These are phyloP conservation scores for Candida sanyaensis DNA, from an alignment of 1,139 yeast species.

Conservation along the genomic window DNA sequence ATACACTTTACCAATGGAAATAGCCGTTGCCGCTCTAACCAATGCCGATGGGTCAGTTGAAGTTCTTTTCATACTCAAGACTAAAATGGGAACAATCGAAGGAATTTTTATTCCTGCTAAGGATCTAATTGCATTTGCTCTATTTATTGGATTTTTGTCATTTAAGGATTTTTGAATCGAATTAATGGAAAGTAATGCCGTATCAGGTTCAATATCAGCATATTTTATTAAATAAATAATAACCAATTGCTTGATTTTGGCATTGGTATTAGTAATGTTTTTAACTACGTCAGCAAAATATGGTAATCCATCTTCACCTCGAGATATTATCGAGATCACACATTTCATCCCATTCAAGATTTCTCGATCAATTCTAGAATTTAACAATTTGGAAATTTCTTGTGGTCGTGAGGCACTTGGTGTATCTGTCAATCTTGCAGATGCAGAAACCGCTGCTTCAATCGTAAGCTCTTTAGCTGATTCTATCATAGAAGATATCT, in stretches of 20 bases:
- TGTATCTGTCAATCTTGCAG: slow-evolving; percentile 63
- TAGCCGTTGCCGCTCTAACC: slow-evolving; percentile 80
- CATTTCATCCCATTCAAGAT: slow-evolving; percentile 74
- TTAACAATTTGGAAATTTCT: slow-evolving; percentile 67
- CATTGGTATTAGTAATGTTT: slow-evolving; percentile 72
- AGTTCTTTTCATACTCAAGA: slow-evolving; percentile 71
- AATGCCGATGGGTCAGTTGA: slow-evolving; percentile 70
- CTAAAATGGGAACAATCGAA: slow-evolving; percentile 76
- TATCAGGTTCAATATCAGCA: slow-evolving; percentile 85
- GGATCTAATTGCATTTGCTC: slow-evolving; percentile 77
- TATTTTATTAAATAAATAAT: slow-evolving; percentile 73
- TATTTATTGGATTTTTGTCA: slow-evolving; percentile 65
- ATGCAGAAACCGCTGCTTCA: slow-evolving; percentile 81
- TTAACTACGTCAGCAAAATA: slow-evolving; percentile 89
- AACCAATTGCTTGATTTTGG: slow-evolving; percentile 75
- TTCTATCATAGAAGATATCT: slow-evolving; percentile 57
- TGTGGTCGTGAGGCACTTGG: slow-evolving; percentile 55
- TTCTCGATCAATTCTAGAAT: slow-evolving; percentile 72
- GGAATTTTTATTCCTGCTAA: slow-evolving; percentile 79
- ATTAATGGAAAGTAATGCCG: slow-evolving; percentile 85
- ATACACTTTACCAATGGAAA: slow-evolving; percentile 70
- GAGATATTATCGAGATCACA: slow-evolving; percentile 64
- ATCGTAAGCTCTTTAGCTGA: slow-evolving; percentile 79
- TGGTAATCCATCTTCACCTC: slow-evolving; percentile 60
- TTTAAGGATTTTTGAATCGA: slow-evolving; percentile 83